Evolutionary conservation across 495 filamentous ascomycete species (phyloP).

Genomic region (Cairneyella variabilis): DNA sequence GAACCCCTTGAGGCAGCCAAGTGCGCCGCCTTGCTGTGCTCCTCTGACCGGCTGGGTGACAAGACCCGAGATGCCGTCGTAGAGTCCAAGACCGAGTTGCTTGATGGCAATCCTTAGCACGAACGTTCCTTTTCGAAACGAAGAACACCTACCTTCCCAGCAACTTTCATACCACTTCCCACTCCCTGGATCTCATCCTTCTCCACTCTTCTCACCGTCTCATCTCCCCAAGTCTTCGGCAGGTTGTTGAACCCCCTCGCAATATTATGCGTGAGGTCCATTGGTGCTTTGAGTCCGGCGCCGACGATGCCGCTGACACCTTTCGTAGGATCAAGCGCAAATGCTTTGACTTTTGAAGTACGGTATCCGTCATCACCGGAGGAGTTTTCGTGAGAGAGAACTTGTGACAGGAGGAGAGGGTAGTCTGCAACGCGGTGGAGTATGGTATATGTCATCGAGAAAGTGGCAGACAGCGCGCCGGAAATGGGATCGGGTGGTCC

Average conservation of each 20-base stretch:
- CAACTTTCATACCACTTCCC: constrained; percentile 57
- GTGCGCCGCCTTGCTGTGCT: constrained; percentile 57
- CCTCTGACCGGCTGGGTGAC: constrained; percentile 64
- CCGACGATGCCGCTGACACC: constrained; percentile 14
- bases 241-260: constrained; percentile 80
- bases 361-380: constrained; percentile 23
- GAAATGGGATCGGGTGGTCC: constrained; percentile 42
- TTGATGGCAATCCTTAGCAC: too few species aligned
- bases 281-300: constrained; percentile 14
- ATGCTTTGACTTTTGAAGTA: not conserved
- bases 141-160: too few species aligned
- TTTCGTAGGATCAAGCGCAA: constrained; percentile 12
- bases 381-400: constrained; percentile 25
- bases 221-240: constrained; percentile 71
- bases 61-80: constrained; percentile 65
- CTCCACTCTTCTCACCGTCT: constrained; percentile 53
- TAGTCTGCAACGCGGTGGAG: constrained; percentile 59
- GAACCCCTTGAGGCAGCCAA: constrained; percentile 51
- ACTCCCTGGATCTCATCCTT: constrained; percentile 70
- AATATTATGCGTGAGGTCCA: constrained; percentile 17
- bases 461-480: constrained; percentile 53
- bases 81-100: constrained; percentile 62
- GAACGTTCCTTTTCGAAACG: too few species aligned
- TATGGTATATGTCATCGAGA: constrained; percentile 56
- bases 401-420: constrained; percentile 45